Conservation (phyloP, 495 filamentous ascomycete genomes). For the Penicillium angulare region DNA sequence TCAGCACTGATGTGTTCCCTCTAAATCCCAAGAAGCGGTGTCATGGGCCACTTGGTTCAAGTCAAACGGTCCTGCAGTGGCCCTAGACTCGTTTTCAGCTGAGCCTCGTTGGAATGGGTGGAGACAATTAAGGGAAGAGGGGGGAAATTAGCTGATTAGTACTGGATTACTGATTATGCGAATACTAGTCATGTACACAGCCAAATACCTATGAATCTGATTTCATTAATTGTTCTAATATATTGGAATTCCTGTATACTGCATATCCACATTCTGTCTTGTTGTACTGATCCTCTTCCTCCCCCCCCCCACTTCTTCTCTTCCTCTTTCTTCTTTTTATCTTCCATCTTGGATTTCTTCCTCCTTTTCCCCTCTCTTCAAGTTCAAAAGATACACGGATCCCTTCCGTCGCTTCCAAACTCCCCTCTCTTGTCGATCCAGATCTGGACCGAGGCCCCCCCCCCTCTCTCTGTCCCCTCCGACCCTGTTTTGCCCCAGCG, state of each 20-base stretch:
- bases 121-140: too few relatives aligned
- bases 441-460: slow-evolving; percentile 26
- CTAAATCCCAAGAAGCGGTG: too few relatives aligned
- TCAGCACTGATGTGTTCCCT: too few relatives aligned
- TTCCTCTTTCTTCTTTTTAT: background rate
- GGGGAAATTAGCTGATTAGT: background rate
- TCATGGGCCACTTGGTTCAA: background rate
- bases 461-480: background rate
- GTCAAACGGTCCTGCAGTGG: background rate
- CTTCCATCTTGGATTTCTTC: too few relatives aligned
- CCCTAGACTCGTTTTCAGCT: background rate
- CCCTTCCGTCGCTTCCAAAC: slow-evolving; percentile 23
- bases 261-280: too few relatives aligned
- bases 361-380: slow-evolving; percentile 1
- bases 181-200: background rate
- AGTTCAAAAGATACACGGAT: slow-evolving; percentile 4
- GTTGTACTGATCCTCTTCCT: too few relatives aligned
- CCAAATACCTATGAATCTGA: too few relatives aligned
- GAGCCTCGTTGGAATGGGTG: background rate
- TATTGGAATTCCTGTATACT: too few relatives aligned
- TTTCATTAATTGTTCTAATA: too few relatives aligned
- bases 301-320: too few relatives aligned
- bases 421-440: slow-evolving; percentile 21
- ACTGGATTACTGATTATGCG: background rate
- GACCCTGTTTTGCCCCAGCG: background rate